Evolutionary conservation across 139 green algal species (phyloP).

Genomic region (Tetradesmus obliquus): DNA sequence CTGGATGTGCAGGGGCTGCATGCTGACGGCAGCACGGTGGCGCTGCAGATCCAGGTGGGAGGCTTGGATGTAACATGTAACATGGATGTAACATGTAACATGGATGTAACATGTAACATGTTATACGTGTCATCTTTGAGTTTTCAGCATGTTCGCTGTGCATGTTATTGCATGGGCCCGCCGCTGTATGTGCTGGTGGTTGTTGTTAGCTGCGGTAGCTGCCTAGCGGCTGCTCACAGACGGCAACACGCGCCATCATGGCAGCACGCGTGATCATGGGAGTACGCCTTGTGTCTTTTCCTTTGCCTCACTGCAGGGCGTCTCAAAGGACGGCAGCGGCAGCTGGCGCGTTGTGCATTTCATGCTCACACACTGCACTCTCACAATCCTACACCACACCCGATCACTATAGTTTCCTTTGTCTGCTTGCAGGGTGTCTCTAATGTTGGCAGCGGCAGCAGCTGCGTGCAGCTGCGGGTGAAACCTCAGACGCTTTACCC

Average conservation of each 20-base stretch:
- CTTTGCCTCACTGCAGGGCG: background rate
- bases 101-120: no score
- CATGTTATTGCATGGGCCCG: background rate
- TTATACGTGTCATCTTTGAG: background rate
- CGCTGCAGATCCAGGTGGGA: slow-evolving; percentile 32
- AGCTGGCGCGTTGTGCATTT: background rate
- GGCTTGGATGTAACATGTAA: no score
- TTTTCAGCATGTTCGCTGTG: background rate
- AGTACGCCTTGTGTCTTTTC: background rate
- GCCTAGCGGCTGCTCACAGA: no score
- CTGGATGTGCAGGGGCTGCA: background rate
- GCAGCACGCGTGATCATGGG: no score
- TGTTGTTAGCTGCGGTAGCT: no score
- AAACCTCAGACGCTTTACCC: background rate
- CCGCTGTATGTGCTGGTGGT: no score
- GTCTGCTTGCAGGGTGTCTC: background rate
- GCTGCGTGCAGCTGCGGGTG: background rate
- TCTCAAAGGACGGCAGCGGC: background rate
- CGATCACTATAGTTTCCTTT: background rate
- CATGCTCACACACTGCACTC: no score
- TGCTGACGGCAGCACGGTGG: background rate
- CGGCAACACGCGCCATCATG: no score
- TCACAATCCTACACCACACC: no score
- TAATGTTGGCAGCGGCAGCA: background rate
- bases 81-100: no score